Base-by-base conservation (phyloP, 108 stramenopile genomes). In the Pseudonitzschia delicatissima region DNA sequence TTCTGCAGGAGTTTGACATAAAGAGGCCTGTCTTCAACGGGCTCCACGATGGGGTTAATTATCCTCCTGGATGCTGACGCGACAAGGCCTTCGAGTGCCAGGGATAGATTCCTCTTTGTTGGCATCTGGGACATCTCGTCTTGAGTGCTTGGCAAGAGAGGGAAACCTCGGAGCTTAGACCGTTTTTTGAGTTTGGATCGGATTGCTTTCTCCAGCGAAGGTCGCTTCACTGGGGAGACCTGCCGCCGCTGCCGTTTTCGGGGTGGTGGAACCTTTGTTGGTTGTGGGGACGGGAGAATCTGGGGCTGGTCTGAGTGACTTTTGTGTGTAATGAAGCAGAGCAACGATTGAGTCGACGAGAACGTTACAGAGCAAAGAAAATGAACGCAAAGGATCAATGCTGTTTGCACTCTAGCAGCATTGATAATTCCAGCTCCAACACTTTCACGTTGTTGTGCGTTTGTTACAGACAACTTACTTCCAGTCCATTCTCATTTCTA, bases 401-500 rank as follows among this genome's bases (percentile, higher is more conserved):
- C 8, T 39, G 6, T 6, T 6, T 11, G 37, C 6, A 39, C 6
- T 6, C 37, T 39, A 39, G 8, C 6, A 39, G 37, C 11, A 39
- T 39, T 11, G 11, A 11, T 39, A 11, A 39, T 39, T 39, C 37
- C 8, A 6, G 6, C 6, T 39, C 37, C 11, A 8, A 39, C 6
- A 11, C 37, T 39, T 39, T 39, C 37, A 39, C 8, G n/a, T n/a
- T n/a, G n/a, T 39, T 44, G 13, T 7, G 42, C 7, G 42, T 44
- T 7, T 3, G 3, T 44, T 2, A n/a, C 42, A 6, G 27, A 13
- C 12, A 17, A 55, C 53, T 31, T 34, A 55, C 53, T 92, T 92
- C 85, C 87, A 93, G 58, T 93, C 92, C 84, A 93, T 77, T 50
- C 92, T 76, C 50, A 78, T 53, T 64, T 88, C 86, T 7, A 85